Evolutionary conservation across 2,329 filamentous ascomycete species (phyloP), one percentile per base, ranked within the genome.

Genomic region (Sarocladiaceae sp.): DNA sequence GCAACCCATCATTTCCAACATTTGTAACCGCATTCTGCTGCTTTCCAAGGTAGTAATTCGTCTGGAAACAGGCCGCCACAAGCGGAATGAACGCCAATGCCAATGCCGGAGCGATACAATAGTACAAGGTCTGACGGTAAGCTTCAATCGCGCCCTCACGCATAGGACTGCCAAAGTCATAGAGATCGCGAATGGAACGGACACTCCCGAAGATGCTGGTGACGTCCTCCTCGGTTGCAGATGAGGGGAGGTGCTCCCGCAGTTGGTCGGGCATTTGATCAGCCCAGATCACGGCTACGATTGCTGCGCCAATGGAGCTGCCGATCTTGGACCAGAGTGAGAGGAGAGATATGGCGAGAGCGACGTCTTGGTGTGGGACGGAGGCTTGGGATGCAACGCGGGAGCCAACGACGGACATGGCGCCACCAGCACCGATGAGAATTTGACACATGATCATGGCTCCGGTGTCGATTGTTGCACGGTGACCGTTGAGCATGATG

Each of bases 331-430:
- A 64, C 69, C 68, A 72, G 13, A 71, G 57, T 0, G 67, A 65
- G 2, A 69, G 55, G 3, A 66, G 55, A 2, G 64, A 60, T 40
- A 72, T 71, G 29, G 62, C 58, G 3, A 60, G 55, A 1, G 68
- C 64, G 39, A 72, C 59, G 50, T 70, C 64, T 46, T 69, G 62
- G 53, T 71, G 70, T 1, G 67, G 68, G 0, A 72, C 69, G 1
- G 69, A 71, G 2, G 66, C 68, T 51, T 72, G 68, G 5, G 60
- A 64, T 3, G 64, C 69, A 3, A 72, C 66, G 7, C 66, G 62
- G 2, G 66, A 65, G 15, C 66, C 66, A n/a, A 71, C 61, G 4
- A 70, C 63, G 20, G 62, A 64, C 57, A 69, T 64, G 2, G 66
- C 62, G 18, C 67, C 65, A 13, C 64, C 61, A 22, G 69, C 65